These are phyloP conservation scores for Penicillium herquei DNA, from an alignment of 495 filamentous ascomycete genomes.

Conservation along the genomic window DNA sequence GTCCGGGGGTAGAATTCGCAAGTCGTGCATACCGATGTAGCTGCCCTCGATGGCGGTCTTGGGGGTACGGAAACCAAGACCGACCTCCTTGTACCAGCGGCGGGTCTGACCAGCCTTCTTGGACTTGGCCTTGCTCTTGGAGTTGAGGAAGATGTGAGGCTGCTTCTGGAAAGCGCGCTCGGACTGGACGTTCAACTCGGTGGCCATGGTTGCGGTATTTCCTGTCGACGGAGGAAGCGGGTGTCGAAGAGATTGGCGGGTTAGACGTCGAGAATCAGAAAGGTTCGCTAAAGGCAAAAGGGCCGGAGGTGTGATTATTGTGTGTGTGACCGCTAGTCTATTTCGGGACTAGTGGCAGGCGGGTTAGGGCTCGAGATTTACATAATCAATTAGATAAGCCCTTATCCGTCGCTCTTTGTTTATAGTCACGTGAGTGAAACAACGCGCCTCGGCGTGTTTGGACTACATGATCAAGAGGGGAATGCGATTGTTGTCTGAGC, in stretches of 20 bases:
- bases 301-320: constrained; percentile 32
- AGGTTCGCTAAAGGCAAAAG: constrained; percentile 34
- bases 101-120: constrained; percentile 82
- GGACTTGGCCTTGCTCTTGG: constrained; percentile 84
- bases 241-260: constrained; percentile 38
- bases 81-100: constrained; percentile 99
- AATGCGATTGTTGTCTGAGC: background rate
- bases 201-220: constrained; percentile 84
- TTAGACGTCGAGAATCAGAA: constrained; percentile 45
- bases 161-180: constrained; percentile 99
- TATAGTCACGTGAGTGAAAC: constrained; percentile 38
- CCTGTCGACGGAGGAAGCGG: constrained; percentile 38
- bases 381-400: background rate
- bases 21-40: constrained; percentile 88
- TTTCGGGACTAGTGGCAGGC: constrained; percentile 30
- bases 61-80: constrained; percentile 96
- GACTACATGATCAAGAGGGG: constrained; percentile 3
- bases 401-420: constrained; percentile 35
- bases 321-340: constrained; percentile 43
- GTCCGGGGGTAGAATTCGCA: constrained; percentile 20
- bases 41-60: constrained; percentile 95
- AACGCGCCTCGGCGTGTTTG: constrained; percentile 26
- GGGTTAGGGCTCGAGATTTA: constrained; percentile 42
- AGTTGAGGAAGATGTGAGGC: constrained; percentile 98
- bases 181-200: constrained; percentile 96